Percentiles rank a stretch among this genome's conserved stretches.
phyloP scores from a whole-genome alignment of 2,329 filamentous ascomycete species.

The Delphinella strobiligena region DNA sequence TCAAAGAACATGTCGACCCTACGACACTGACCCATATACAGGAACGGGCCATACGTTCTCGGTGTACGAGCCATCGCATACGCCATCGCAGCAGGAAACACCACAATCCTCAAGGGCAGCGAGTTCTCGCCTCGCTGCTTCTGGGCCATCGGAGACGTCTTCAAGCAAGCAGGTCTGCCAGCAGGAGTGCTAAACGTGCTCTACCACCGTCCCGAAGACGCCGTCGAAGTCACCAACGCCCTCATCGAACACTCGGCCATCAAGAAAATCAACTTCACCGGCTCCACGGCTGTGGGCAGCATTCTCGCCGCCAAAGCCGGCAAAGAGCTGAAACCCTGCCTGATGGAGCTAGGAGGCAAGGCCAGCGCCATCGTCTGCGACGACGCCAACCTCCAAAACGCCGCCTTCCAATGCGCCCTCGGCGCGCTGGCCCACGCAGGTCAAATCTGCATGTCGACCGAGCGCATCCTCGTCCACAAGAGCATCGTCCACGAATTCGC shows the following conservation, averaged over 20 bases:
- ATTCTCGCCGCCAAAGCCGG: conserved; percentile 19
- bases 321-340: conserved; percentile 29
- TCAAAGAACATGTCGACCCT: no score
- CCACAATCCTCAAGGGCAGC: conserved; percentile 32
- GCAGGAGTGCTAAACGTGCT: conserved; percentile 39
- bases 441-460: conserved; percentile 63
- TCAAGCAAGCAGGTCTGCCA: conserved; percentile 32
- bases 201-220: conserved; percentile 44
- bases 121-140: conserved; percentile 31
- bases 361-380: conserved; percentile 29
- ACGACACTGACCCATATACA: no score
- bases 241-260: conserved; percentile 26
- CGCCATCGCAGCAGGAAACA: conserved; percentile 33
- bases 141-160: conserved; percentile 24
- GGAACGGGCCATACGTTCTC: conserved; percentile 22
- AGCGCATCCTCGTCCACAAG: conserved; percentile 54
- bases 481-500: conserved; percentile 42
- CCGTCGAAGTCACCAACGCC: conserved; percentile 35
- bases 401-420: conserved; percentile 10
- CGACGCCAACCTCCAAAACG: conserved; percentile 26
- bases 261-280: conserved; percentile 24
- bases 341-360: conserved; percentile 34
- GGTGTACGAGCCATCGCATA: conserved; percentile 32
- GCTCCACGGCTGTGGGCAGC: conserved; percentile 16
- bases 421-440: conserved; percentile 9